Evolutionary conservation across 2,329 filamentous ascomycete genomes (phyloP).

Genomic region (Cercospora sojina): DNA sequence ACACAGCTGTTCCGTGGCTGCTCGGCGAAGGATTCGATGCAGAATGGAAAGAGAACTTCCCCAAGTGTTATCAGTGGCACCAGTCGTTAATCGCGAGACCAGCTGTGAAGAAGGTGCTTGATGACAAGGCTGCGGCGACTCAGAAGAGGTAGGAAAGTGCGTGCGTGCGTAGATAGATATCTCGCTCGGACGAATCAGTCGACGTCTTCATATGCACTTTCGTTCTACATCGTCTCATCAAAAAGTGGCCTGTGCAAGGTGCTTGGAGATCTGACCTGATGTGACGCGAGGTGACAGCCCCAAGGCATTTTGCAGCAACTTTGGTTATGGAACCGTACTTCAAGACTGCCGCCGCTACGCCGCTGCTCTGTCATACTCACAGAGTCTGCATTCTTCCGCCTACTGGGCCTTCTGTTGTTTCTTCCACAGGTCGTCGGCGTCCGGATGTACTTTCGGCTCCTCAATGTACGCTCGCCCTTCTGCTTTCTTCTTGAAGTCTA

Average conservation of each 20-base stretch:
- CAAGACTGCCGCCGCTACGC: too few species aligned
- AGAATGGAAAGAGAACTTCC: constrained; percentile 32
- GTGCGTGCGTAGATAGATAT: background rate
- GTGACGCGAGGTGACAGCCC: too few species aligned
- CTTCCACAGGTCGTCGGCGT: constrained; percentile 53
- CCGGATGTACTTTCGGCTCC: constrained; percentile 48
- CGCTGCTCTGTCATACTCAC: too few species aligned
- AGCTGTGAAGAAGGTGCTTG: constrained; percentile 34
- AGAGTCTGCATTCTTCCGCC: background rate
- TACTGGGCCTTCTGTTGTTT: constrained; percentile 10
- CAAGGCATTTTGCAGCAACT: too few species aligned
- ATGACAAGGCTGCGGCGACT: constrained; percentile 27
- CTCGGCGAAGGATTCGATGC: constrained; percentile 25
- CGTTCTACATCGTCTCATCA: background rate
- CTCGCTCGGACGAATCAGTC: background rate
- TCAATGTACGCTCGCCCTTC: constrained; percentile 55
- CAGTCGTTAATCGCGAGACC: constrained; percentile 32
- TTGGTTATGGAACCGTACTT: too few species aligned
- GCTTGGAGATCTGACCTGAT: too few species aligned
- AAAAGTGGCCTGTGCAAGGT: background rate
- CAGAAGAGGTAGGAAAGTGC: background rate
- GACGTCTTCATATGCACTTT: background rate
- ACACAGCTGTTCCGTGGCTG: constrained; percentile 19
- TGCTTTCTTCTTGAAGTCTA: constrained; percentile 54
- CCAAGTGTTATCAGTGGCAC: constrained; percentile 33